A percentile compares a stretch with the other conserved stretches of the same genome.
Evolutionary conservation across 2,329 filamentous ascomycete genomes (phyloP).

Genomic region (Penicillium corylophilum): DNA sequence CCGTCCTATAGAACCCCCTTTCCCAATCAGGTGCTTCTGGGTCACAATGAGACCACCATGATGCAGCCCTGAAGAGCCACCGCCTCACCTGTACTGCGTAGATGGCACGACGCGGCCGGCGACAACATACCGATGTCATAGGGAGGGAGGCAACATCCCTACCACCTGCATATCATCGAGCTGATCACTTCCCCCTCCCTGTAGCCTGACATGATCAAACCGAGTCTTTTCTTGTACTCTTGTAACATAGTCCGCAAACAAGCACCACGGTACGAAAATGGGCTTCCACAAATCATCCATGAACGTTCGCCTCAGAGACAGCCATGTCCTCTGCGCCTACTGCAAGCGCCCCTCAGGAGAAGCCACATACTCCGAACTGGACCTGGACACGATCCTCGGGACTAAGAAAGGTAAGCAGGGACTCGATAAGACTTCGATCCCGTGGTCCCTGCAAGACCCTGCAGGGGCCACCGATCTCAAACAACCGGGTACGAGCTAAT

Average conservation of each 20-base stretch:
- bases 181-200: background rate
- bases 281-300: constrained; percentile 23
- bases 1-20: too few species aligned
- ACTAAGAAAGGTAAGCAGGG: constrained; percentile 16
- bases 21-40: background rate
- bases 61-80: constrained; percentile 12
- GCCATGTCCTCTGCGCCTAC: constrained; percentile 22
- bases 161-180: background rate
- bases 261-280: constrained; percentile 14
- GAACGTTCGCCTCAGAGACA: constrained; percentile 18
- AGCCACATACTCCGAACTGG: constrained; percentile 20
- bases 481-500: background rate
- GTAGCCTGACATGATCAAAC: background rate
- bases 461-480: background rate
- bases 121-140: constrained; percentile 18
- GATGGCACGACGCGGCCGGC: background rate
- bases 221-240: background rate
- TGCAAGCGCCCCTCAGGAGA: constrained; percentile 17
- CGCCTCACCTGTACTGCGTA: constrained; percentile 2
- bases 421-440: too few species aligned
- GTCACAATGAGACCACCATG: constrained; percentile 23
- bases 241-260: background rate
- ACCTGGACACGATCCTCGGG: constrained; percentile 19
- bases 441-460: background rate
- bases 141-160: background rate